Evolutionary conservation across 371 early-diverging fungal species (phyloP).

Genomic region (Mortierella sp.): DNA sequence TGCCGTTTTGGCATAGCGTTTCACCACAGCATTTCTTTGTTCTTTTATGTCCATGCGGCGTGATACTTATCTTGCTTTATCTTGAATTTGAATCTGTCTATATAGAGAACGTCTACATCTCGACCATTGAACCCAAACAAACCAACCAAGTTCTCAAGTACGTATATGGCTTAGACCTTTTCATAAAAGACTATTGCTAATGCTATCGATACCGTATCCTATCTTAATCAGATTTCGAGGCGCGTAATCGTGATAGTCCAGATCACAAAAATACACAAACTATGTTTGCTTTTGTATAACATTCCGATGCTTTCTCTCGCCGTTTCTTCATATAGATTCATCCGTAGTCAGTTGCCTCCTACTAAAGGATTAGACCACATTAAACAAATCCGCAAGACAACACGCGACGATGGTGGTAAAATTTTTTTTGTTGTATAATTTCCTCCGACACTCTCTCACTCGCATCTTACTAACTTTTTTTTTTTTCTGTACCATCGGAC

Average conservation of each 20-base stretch:
- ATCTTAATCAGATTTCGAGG: no score
- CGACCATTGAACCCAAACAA: slow-evolving; percentile 36
- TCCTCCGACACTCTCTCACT: not conserved
- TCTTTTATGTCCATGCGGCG: no score
- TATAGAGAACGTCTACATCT: slow-evolving; percentile 39
- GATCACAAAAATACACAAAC: not conserved
- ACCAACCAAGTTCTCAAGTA: slow-evolving; percentile 49
- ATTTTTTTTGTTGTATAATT: not conserved
- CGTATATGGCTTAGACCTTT: not conserved
- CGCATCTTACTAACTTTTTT: not conserved
- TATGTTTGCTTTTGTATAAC: not conserved
- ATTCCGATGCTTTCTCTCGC: not conserved
- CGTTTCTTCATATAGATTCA: slow-evolving; percentile 14
- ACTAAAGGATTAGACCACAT: slow-evolving; percentile 38
- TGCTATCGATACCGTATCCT: not conserved
- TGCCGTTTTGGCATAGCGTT: no score
- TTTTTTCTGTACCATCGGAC: not conserved
- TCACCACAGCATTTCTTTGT: no score
- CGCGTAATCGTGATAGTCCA: not conserved
- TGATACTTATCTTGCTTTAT: not conserved
- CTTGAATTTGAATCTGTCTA: not conserved
- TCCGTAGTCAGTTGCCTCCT: slow-evolving; percentile 26
- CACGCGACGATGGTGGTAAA: slow-evolving; percentile 14
- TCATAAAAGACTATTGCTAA: no score
- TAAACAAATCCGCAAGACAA: slow-evolving; percentile 39